Evolutionary conservation across 805 yeast species (phyloP).

Genomic region (Yarrowia porcina): DNA sequence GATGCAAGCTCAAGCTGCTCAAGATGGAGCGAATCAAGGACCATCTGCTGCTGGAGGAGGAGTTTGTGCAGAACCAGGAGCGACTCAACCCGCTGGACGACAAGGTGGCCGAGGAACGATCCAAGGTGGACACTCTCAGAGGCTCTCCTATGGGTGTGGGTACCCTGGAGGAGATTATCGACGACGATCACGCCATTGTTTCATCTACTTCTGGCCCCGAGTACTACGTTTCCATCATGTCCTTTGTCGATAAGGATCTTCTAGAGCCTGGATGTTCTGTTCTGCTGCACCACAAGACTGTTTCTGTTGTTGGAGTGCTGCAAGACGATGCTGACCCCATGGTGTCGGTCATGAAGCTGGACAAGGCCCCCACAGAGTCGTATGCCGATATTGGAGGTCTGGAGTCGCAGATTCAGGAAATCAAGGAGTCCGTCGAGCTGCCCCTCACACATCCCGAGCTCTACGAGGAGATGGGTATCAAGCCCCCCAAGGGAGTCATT

Average conservation of each 20-base stretch:
- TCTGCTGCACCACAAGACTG: slow-evolving; percentile 89
- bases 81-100: slow-evolving; percentile 94
- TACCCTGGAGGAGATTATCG: slow-evolving; percentile 93
- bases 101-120: slow-evolving; percentile 92
- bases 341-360: slow-evolving; percentile 96
- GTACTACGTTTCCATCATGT: slow-evolving; percentile 90
- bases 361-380: slow-evolving; percentile 94
- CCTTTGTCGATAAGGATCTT: slow-evolving; percentile 94
- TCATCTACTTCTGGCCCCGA: slow-evolving; percentile 95
- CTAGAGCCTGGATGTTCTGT: slow-evolving; percentile 97
- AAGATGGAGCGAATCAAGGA: slow-evolving; percentile 96
- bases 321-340: slow-evolving; percentile 98
- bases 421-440: slow-evolving; percentile 93
- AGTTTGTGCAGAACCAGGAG: slow-evolving; percentile 92
- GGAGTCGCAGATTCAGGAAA: slow-evolving; percentile 94
- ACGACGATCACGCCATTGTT: slow-evolving; percentile 98
- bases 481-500: slow-evolving; percentile 97
- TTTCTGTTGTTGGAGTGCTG: slow-evolving; percentile 94
- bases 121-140: slow-evolving; percentile 90
- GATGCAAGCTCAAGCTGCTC: slow-evolving; percentile 86
- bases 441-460: slow-evolving; percentile 95
- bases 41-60: slow-evolving; percentile 90
- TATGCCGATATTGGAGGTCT: slow-evolving; percentile 97
- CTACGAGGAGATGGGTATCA: slow-evolving; percentile 97
- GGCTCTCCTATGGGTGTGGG: slow-evolving; percentile 97